Conservation (phyloP, 1,139 yeast genomes). For the Nadsonia commutata region DNA sequence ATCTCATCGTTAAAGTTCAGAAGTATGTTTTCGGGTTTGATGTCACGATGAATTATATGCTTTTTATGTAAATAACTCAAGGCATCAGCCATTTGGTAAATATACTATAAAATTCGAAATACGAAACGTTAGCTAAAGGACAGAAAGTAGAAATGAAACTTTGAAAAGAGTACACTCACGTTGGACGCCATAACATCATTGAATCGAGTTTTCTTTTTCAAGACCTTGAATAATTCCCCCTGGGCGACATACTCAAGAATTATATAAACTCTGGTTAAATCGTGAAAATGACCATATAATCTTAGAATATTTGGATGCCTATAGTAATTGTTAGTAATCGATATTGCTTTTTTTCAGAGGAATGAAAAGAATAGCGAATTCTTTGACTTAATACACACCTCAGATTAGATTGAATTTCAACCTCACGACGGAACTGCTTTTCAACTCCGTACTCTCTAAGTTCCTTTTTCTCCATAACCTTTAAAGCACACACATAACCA, state of each 20-base stretch:
- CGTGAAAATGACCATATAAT: slow-evolving; percentile 75
- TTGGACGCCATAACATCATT: slow-evolving; percentile 54
- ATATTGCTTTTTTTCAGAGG: too few relatives aligned
- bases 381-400: slow-evolving; percentile 1
- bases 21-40: slow-evolving; percentile 82
- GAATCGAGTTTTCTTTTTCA: slow-evolving; percentile 51
- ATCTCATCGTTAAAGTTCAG: slow-evolving; percentile 58
- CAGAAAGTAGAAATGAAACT: background rate
- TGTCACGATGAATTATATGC: slow-evolving; percentile 77
- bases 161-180: slow-evolving; percentile 18
- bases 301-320: slow-evolving; percentile 66
- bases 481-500: slow-evolving; percentile 77
- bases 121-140: background rate
- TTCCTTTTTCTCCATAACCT: slow-evolving; percentile 78
- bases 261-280: slow-evolving; percentile 61
- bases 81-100: slow-evolving; percentile 72
- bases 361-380: background rate
- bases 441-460: slow-evolving; percentile 65
- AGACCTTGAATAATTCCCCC: slow-evolving; percentile 73
- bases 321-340: background rate
- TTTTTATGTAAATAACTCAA: slow-evolving; percentile 61
- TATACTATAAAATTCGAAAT: slow-evolving; percentile 28
- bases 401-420: slow-evolving; percentile 73
- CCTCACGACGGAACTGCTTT: slow-evolving; percentile 76
- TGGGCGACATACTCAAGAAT: slow-evolving; percentile 72